phyloP scores from a whole-genome alignment of 1,284 basidiomycete species.

The Austroboletus novae-zelandiae region DNA sequence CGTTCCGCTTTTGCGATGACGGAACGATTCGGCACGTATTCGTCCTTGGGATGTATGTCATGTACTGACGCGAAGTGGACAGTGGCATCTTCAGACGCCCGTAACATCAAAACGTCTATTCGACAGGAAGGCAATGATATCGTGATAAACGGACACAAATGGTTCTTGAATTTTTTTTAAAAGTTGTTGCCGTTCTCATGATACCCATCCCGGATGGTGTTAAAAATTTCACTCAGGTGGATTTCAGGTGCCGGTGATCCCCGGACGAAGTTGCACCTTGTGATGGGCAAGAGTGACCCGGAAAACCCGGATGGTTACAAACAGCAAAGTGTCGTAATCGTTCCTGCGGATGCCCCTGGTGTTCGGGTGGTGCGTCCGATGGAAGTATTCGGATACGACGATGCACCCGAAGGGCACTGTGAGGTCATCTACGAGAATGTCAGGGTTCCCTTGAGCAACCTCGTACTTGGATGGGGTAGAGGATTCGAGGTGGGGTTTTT shows the following conservation, averaged over 20 bases:
- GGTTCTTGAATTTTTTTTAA: constrained; percentile 44
- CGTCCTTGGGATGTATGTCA: neutral
- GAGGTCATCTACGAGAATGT: constrained; percentile 96
- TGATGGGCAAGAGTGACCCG: constrained; percentile 90
- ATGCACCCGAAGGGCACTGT: constrained; percentile 94
- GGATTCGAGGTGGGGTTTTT: constrained; percentile 73
- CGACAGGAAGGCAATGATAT: constrained; percentile 85
- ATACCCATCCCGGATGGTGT: constrained; percentile 1
- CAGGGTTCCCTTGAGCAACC: constrained; percentile 77
- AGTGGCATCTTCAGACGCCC: constrained; percentile 96
- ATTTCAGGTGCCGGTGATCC: constrained; percentile 98
- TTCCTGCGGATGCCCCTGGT: constrained; percentile 85
- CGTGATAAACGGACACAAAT: constrained; percentile 96
- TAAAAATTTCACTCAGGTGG: constrained; percentile 66
- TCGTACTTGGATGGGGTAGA: constrained; percentile 90
- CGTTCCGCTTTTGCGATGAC: constrained; percentile 96
- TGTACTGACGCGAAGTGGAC: constrained; percentile 5
- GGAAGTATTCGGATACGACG: constrained; percentile 92
- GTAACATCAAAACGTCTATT: constrained; percentile 91
- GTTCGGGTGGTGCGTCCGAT: constrained; percentile 90
- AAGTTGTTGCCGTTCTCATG: constrained; percentile 6
- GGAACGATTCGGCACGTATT: constrained; percentile 73
- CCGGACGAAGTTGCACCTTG: constrained; percentile 84
- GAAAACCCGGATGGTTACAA: constrained; percentile 68
- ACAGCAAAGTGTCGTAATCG: constrained; percentile 93